These are phyloP conservation scores for Crithidia expoeki DNA, from an alignment of 208 protist species.

Conservation along the genomic window DNA sequence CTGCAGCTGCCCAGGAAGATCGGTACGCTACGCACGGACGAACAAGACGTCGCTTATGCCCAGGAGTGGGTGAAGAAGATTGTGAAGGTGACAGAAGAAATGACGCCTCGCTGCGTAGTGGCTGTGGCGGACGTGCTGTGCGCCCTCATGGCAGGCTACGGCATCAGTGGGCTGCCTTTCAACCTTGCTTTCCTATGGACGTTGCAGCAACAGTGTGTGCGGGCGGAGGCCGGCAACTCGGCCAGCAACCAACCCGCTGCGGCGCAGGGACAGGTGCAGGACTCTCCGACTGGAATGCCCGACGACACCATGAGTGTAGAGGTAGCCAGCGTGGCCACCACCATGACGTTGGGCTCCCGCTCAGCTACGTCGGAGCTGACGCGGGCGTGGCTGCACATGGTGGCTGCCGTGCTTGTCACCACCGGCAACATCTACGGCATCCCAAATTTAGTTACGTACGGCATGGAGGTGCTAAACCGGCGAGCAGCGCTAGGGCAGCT, in stretches of 20 bases:
- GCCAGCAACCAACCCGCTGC: slow-evolving; percentile 2
- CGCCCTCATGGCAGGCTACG: slow-evolving; percentile 61
- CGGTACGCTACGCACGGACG: slow-evolving; percentile 44
- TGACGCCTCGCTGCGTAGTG: slow-evolving; percentile 64
- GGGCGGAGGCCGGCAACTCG: slow-evolving; percentile 13
- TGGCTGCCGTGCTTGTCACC: slow-evolving; percentile 49
- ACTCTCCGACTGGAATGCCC: neutral
- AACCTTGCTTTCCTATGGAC: slow-evolving; percentile 46
- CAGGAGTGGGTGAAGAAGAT: slow-evolving; percentile 59
- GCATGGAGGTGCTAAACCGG: slow-evolving; percentile 44
- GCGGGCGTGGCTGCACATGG: slow-evolving; percentile 76
- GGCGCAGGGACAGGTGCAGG: slow-evolving; percentile 1
- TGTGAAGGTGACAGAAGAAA: slow-evolving; percentile 9
- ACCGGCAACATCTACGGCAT: slow-evolving; percentile 45
- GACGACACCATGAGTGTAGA: slow-evolving; percentile 14
- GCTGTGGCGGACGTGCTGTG: slow-evolving; percentile 58
- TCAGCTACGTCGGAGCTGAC: slow-evolving; percentile 39
- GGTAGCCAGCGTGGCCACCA: slow-evolving; percentile 7
- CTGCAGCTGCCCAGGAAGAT: slow-evolving; percentile 12
- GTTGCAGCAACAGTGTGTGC: slow-evolving; percentile 54
- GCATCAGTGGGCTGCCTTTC: slow-evolving; percentile 54
- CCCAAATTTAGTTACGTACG: slow-evolving; percentile 59
- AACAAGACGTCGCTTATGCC: slow-evolving; percentile 54
- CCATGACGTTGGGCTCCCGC: slow-evolving; percentile 21
- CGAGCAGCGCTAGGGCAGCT: slow-evolving; percentile 44